These are phyloP conservation scores for Ophiocytium majus DNA, from an alignment of 352 stramenopile species.

Conservation along the genomic window DNA sequence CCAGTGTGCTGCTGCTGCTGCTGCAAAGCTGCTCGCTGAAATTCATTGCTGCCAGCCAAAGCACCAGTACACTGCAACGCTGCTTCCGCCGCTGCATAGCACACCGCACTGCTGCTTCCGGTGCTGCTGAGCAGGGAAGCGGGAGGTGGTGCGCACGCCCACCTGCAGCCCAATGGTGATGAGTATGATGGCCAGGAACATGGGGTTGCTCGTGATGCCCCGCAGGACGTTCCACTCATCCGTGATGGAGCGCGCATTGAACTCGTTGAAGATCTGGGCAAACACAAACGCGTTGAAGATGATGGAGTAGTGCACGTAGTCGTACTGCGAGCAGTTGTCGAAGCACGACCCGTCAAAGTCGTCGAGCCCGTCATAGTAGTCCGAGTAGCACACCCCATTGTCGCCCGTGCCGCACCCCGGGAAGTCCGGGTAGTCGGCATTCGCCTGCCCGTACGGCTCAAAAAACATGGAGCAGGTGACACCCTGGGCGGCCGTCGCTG, in stretches of 20 bases:
- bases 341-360: conserved; percentile 61
- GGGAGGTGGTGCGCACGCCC: no score
- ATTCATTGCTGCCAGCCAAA: no score
- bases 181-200: conserved; percentile 84
- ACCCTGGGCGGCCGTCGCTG: not conserved
- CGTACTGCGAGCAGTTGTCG: conserved; percentile 26
- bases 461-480: conserved; percentile 30
- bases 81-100: no score
- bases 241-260: conserved; percentile 83
- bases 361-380: conserved; percentile 59
- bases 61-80: no score
- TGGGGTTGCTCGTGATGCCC: conserved; percentile 78
- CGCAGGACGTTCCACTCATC: conserved; percentile 79
- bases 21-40: no score
- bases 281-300: conserved; percentile 95
- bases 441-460: no score
- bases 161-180: conserved; percentile 67
- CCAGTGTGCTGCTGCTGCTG: no score
- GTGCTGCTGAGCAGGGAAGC: no score
- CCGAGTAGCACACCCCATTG: not conserved
- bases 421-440: not conserved
- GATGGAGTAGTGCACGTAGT: conserved; percentile 82
- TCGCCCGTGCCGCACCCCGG: not conserved
- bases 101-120: no score
- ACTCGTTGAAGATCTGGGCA: conserved; percentile 82